Evolutionary conservation across 768 basidiomycete genomes (phyloP), one percentile per base, ranked within the genome.

Genomic region (Agaricus blazei): DNA sequence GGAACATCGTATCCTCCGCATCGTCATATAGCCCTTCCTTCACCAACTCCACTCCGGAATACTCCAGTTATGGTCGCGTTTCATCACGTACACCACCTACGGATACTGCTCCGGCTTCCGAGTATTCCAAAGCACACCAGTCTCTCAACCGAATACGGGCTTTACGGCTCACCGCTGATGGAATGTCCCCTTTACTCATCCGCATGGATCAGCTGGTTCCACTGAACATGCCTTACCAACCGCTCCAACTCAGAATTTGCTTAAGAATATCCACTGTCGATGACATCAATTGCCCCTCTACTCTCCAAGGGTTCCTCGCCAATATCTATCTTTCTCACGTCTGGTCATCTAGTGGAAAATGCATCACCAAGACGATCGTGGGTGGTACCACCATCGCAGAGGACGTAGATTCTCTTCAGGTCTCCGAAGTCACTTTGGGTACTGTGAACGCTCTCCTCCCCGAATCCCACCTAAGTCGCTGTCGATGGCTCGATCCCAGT

Each of bases 401-500:
- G 55, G 87, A 89, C 62, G 68, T 70, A 37, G 83, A 74, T 48
- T 63, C 71, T 28, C 74, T 88, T 52, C 76, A 81, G 27, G 67
- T 80, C 29, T 70, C 76, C 59, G 71, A 71, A 55, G 74, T 75
- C 58, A 75, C 78, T 50, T 65, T 79, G 58, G 77, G 81, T 51
- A 75, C 72, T 42, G 74, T 80, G 1, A 77, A 80, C 59, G 78
- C 81, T 50, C 67, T 77, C 54, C 72, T 90, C 47, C 87, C 89
- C 42, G 87, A 89, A 57, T 88, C 87, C 23, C 68, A 75, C 14
- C 71, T 91, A 48, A 81, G 67, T 63, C 74, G 81, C 56, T 87
- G 87, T 68, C 79, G 85, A 56, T 87, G 87, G 88, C 73, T 86
- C 59, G 84, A 86, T 65, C 68, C 78, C 58, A 70, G 87, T 89